These are phyloP conservation scores for Rubus idaeus DNA, from an alignment of 306 rosid species.

Conservation along the genomic window DNA sequence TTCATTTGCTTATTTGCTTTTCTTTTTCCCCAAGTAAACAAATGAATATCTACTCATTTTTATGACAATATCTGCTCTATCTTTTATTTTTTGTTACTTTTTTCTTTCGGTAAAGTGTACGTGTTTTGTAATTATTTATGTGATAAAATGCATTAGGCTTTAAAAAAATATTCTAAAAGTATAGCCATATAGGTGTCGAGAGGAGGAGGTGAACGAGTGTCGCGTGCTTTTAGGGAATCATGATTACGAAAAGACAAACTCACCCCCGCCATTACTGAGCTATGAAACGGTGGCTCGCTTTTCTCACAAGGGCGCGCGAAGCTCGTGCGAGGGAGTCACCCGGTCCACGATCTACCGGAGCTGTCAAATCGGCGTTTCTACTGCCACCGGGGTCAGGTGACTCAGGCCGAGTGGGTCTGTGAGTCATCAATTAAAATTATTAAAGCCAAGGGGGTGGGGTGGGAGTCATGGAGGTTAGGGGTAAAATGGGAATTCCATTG, in stretches of 20 bases:
- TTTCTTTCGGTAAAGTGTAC: no score
- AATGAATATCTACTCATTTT: not conserved
- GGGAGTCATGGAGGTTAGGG: not conserved
- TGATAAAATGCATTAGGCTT: no score
- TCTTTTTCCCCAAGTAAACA: not conserved
- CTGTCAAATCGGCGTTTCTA: not conserved
- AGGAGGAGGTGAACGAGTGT: not conserved
- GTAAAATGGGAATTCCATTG: not conserved
- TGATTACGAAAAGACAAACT: not conserved
- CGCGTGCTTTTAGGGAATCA: not conserved
- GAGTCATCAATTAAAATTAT: no score
- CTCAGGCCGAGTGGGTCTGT: not conserved
- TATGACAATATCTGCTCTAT: not conserved
- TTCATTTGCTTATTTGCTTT: not conserved
- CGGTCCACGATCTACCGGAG: not conserved
- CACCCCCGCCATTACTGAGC: not conserved
- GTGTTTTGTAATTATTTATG: no score
- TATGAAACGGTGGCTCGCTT: not conserved
- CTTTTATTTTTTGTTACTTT: no score
- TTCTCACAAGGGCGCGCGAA: not conserved
- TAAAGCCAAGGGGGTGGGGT: not conserved
- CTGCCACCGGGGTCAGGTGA: not conserved
- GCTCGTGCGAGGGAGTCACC: not conserved
- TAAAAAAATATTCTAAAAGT: not conserved
- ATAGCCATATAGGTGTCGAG: not conserved